Percentiles rank a stretch among this genome's conserved stretches.
phyloP scores from a whole-genome alignment of 495 filamentous ascomycete species.

The Xylaria curta region DNA sequence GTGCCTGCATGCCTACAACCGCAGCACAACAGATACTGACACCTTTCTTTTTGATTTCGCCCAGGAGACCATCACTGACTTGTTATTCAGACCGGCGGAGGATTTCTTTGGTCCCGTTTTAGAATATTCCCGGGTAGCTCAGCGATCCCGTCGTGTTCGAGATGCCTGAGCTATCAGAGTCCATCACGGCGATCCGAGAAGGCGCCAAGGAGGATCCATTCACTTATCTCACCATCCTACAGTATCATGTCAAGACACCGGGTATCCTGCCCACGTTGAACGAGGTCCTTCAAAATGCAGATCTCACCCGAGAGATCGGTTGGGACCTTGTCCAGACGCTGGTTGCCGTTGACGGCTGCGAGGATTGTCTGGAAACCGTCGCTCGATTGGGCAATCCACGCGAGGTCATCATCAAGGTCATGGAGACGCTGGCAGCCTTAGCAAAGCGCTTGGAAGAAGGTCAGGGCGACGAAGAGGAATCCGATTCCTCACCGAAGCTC shows the following conservation, averaged over 20 bases:
- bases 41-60: neutral
- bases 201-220: slow-evolving; percentile 66
- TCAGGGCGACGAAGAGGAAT: slow-evolving; percentile 40
- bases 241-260: slow-evolving; percentile 76
- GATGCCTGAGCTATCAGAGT: slow-evolving; percentile 39
- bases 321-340: slow-evolving; percentile 94
- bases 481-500: slow-evolving; percentile 16
- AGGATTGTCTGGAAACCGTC: slow-evolving; percentile 73
- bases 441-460: slow-evolving; percentile 54
- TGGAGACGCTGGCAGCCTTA: slow-evolving; percentile 68
- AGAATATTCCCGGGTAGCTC: neutral
- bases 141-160: neutral
- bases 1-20: slow-evolving; percentile 7
- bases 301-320: slow-evolving; percentile 87
- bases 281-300: slow-evolving; percentile 79
- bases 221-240: slow-evolving; percentile 87
- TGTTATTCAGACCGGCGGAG: too few species aligned
- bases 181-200: slow-evolving; percentile 39
- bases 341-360: slow-evolving; percentile 74
- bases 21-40: neutral
- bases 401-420: slow-evolving; percentile 89
- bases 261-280: slow-evolving; percentile 78
- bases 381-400: slow-evolving; percentile 88
- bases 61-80: neutral
- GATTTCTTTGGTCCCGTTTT: neutral